These are phyloP conservation scores for Penicillium ucsense DNA, from an alignment of 495 filamentous ascomycete genomes.

Conservation along the genomic window DNA sequence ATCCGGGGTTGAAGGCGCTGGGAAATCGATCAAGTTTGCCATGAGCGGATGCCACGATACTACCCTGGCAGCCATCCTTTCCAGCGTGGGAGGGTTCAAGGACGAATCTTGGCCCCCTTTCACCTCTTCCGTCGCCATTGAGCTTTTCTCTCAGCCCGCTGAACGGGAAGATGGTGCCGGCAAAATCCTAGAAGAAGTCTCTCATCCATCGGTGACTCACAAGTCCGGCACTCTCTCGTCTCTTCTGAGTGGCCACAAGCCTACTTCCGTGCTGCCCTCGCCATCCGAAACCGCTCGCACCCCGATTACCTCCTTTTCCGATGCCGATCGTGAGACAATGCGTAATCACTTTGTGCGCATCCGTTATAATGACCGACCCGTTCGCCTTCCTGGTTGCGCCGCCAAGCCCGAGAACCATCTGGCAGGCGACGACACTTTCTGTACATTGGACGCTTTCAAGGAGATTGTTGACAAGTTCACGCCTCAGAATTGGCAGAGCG, in stretches of 20 bases:
- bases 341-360: constrained; percentile 82
- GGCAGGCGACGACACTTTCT: constrained; percentile 82
- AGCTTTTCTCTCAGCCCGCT: constrained; percentile 59
- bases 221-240: constrained; percentile 23
- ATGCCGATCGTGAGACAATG: constrained; percentile 38
- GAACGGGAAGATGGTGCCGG: constrained; percentile 1
- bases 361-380: constrained; percentile 77
- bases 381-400: constrained; percentile 72
- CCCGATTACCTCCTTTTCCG: constrained; percentile 22
- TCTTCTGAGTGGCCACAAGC: constrained; percentile 16
- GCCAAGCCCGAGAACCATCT: constrained; percentile 68
- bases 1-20: constrained; percentile 29
- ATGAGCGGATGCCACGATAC: constrained; percentile 93
- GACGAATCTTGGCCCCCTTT: constrained; percentile 76
- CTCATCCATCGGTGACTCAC: constrained; percentile 16
- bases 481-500: constrained; percentile 65
- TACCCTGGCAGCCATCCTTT: constrained; percentile 70
- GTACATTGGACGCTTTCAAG: constrained; percentile 89
- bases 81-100: constrained; percentile 70
- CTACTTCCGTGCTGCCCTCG: constrained; percentile 8
- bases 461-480: constrained; percentile 83
- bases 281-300: constrained; percentile 27
- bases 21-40: constrained; percentile 54
- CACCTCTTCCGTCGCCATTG: constrained; percentile 82
- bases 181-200: constrained; percentile 17